phyloP scores from a whole-genome alignment of 2,329 filamentous ascomycete species.

The Penicillium sp. region DNA sequence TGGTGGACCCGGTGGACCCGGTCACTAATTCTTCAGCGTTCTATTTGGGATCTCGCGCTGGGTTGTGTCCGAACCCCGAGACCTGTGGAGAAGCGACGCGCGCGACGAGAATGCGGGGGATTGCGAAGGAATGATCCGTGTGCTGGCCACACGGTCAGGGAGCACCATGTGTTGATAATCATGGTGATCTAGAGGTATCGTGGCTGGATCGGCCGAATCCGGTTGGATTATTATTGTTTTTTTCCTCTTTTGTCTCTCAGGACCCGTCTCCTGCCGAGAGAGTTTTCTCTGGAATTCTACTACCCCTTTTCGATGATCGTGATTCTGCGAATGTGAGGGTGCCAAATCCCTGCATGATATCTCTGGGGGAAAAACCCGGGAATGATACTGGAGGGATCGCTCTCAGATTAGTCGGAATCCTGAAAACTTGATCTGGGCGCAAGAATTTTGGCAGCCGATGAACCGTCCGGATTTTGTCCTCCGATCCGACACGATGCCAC shows the following conservation, averaged over 20 bases:
- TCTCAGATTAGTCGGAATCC: neutral
- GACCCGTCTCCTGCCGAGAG: neutral
- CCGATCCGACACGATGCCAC: slow-evolving; percentile 27
- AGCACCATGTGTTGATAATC: slow-evolving; percentile 17
- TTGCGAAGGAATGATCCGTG: slow-evolving; percentile 18
- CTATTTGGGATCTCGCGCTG: neutral
- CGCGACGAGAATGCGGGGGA: slow-evolving; percentile 9
- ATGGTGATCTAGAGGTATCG: slow-evolving; percentile 9
- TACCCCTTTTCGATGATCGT: neutral
- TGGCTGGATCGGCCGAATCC: slow-evolving; percentile 14
- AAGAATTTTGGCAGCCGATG: slow-evolving; percentile 7
- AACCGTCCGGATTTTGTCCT: slow-evolving; percentile 4
- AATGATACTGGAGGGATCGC: neutral
- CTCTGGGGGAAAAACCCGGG: neutral
- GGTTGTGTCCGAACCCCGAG: neutral
- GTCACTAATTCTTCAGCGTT: slow-evolving; percentile 22
- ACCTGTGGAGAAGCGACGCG: slow-evolving; percentile 4
- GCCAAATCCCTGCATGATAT: neutral
- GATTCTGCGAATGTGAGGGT: neutral
- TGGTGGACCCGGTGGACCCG: slow-evolving; percentile 23
- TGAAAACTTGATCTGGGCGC: neutral
- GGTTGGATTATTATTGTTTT: slow-evolving; percentile 3
- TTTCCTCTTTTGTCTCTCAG: neutral
- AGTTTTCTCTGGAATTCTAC: neutral
- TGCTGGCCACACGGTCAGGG: slow-evolving; percentile 25